Evolutionary conservation across 2,329 filamentous ascomycete genomes (phyloP), one percentile per base, ranked within the genome.

Genomic region (Paecilomyces sp.): DNA sequence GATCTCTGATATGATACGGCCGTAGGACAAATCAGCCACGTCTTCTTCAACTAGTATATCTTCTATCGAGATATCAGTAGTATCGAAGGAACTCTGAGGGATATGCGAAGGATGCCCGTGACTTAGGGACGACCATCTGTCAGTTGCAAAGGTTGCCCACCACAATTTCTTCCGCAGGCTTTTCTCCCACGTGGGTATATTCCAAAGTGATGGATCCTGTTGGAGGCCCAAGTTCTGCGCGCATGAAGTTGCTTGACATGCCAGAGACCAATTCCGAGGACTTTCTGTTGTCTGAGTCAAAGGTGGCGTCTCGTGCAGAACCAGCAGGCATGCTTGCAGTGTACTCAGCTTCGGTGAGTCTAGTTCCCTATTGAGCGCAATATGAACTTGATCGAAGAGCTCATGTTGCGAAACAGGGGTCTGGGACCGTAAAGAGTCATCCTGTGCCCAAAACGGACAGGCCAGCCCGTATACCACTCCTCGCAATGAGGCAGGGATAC

Each of bases 71-170:
- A 75, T 70, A 2, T 70, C 64, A 0, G 68, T 60, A 0, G 79
- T 81, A 54, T 73, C 76, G 57, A 77, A 81, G 0, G 78, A 77
- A 2, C 68, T 70, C 2, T 63, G 62, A 55, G 72, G 71, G 28
- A 81, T 76, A 61, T 80, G 78, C 1, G 78, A 77, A 3, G 79
- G 77, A 55, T 80, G 80, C 0, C 79, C 79, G 59, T 81, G 78
- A 41, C 75, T 77, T 30, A 80, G 70, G 1, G 78, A 72, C 1
- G 78, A 76, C 79, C 79, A 81, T 30, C 73, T 73, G 58, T 81
- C 79, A 0, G 74, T 70, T 3, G 74, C 63, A 53, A 75, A 79
- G 0, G 73, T 72, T 0, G 75, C 76, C 79, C 79, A 81, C 78
- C 78, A 81, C 3, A 81, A 64, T 63, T 78, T 79, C 61, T 69